Base-by-base conservation (phyloP, 768 basidiomycete species). In the Hygrophoropsis aurantiaca region DNA sequence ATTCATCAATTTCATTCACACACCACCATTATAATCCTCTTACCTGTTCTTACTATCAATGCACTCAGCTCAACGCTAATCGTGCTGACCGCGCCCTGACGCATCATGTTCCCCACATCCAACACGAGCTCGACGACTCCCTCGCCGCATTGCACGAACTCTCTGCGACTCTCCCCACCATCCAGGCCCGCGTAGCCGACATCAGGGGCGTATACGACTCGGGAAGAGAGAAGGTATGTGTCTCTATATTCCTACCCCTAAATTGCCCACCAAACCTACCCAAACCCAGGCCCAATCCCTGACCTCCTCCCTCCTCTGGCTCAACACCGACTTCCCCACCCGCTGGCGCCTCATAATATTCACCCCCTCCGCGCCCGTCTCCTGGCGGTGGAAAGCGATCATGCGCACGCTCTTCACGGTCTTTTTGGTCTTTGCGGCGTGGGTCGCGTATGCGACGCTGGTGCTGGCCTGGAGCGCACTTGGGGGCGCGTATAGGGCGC, bases 241-340 rank as follows among this genome's bases (percentile, higher is more conserved):
- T 23, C 23, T 16, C 38, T 42, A 37, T 20, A 4, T 24, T 8
- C 3, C 33, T 18, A 13, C 25, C 11, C 2, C 21, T 48, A 36
- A 20, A n/a, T 44, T 30, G 16, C 27, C 23, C 13, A n/a, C n/a
- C n/a, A n/a, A n/a, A n/a, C 27, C 30, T n/a, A n/a, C n/a, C n/a
- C 34, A 39, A 26, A n/a, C 38, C 26, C 38, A 90, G 87, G 88
- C 88, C 8, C 73, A 78, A 55, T 65, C 72, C 5, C 79, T 90
- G 15, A 80, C 83, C n/a, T 62, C 64, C 2, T 82, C 83, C 44
- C 69, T 90, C 36, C 74, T 73, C 44, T 90, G 87, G 87, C 73
- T 89, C 19, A 88, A 90, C 60, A 89, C 84, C 0, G 83, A 85
- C 40, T 82, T 87, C 61, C 84, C 85, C 47, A 82, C 84, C 60